Evolutionary conservation across 495 filamentous ascomycete genomes (phyloP).

Genomic region (Hapsidospora chrysogenum): DNA sequence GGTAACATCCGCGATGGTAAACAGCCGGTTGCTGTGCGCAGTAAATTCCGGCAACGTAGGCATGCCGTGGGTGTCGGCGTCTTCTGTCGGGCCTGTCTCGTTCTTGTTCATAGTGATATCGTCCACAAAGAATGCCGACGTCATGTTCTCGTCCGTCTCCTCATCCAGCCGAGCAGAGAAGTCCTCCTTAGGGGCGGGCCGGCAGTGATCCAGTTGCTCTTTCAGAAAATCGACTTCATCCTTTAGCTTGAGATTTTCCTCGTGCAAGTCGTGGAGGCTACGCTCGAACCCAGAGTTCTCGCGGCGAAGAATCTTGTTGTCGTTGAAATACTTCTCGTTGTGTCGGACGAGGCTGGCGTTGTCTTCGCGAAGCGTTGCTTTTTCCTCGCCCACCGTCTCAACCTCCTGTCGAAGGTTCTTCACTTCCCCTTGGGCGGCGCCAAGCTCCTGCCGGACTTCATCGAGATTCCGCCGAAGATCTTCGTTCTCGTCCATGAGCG

Average conservation of each 20-base stretch:
- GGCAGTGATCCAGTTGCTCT: slow-evolving; percentile 13
- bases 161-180: slow-evolving; percentile 10
- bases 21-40: slow-evolving; percentile 7
- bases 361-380: slow-evolving; percentile 19
- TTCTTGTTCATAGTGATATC: slow-evolving; percentile 25
- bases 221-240: slow-evolving; percentile 16
- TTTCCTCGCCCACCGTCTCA: slow-evolving; percentile 18
- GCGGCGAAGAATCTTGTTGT: slow-evolving; percentile 25
- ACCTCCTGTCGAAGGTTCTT: slow-evolving; percentile 14
- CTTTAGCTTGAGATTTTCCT: slow-evolving; percentile 18
- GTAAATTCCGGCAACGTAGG: slow-evolving; percentile 2
- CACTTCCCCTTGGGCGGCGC: slow-evolving; percentile 16
- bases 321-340: slow-evolving; percentile 27
- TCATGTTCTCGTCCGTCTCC: slow-evolving; percentile 42
- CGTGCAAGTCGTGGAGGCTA: slow-evolving; percentile 16
- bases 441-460: slow-evolving; percentile 17
- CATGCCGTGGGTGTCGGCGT: slow-evolving; percentile 12
- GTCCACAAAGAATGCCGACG: slow-evolving; percentile 53
- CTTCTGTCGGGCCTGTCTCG: slow-evolving; percentile 16
- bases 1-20: background rate
- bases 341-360: slow-evolving; percentile 25
- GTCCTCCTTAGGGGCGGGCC: slow-evolving; percentile 8
- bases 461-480: slow-evolving; percentile 20
- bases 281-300: slow-evolving; percentile 20
- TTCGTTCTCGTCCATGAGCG: slow-evolving; percentile 14